These are phyloP conservation scores for Leersia perrieri DNA, from an alignment of 176 grass and related monocot genomes.

Conservation along the genomic window DNA sequence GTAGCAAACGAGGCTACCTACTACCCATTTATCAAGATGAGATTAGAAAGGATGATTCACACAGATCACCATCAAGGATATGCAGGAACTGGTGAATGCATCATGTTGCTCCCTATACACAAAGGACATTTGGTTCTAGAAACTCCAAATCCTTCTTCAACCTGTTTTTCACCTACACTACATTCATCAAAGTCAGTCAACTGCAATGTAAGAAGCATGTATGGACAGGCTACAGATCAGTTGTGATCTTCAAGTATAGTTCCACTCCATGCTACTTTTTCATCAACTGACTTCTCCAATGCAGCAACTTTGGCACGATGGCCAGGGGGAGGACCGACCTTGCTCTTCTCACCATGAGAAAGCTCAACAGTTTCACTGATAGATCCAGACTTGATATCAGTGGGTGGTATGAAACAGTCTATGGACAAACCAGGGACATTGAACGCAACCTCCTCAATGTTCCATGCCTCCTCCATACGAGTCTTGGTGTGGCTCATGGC, in stretches of 20 bases:
- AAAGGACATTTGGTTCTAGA: constrained; percentile 39
- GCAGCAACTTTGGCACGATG: constrained; percentile 49
- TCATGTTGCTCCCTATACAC: constrained; percentile 49
- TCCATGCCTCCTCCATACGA: constrained; percentile 78
- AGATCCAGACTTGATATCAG: constrained; percentile 63
- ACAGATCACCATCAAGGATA: constrained; percentile 27
- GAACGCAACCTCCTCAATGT: constrained; percentile 78
- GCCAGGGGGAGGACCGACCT: constrained; percentile 7
- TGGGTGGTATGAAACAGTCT: constrained; percentile 80
- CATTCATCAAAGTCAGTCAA: constrained; percentile 38
- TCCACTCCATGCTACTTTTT: constrained; percentile 40
- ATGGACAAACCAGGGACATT: constrained; percentile 69
- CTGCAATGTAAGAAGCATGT: constrained; percentile 37
- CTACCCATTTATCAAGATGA: constrained; percentile 13
- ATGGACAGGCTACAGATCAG: constrained; percentile 36
- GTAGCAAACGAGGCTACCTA: constrained; percentile 37
- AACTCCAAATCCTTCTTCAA: constrained; percentile 34
- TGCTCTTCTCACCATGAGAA: constrained; percentile 43
- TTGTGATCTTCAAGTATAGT: constrained; percentile 18
- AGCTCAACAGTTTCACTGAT: constrained; percentile 51
- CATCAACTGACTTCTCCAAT: constrained; percentile 33
- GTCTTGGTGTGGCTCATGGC: constrained; percentile 85
- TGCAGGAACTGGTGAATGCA: constrained; percentile 37
- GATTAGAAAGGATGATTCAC: constrained; percentile 36
- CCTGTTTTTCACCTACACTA: constrained; percentile 47